phyloP scores from a whole-genome alignment of 305 asterid species.

The Fraxinus angustifolia region DNA sequence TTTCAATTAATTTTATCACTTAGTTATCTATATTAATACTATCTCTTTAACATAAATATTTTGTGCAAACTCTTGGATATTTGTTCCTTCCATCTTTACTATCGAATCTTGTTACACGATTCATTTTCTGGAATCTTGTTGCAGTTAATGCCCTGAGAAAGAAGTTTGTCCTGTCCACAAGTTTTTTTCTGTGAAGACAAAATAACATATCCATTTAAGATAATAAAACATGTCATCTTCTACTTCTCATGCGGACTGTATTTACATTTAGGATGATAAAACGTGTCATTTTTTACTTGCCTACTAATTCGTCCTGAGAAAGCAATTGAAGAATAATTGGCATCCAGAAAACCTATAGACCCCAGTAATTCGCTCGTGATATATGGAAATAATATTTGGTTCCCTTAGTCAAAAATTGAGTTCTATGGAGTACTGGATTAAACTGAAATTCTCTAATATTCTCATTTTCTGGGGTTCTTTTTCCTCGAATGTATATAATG shows the following conservation, averaged over 20 bases:
- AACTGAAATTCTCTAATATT: slow-evolving; percentile 14
- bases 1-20: neutral
- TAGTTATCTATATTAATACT: neutral
- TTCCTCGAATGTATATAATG: neutral
- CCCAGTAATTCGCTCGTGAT: neutral
- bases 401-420: neutral
- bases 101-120: neutral
- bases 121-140: slow-evolving; percentile 9
- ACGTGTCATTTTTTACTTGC: neutral
- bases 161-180: neutral
- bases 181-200: neutral
- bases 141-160: neutral
- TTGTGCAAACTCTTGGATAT: neutral
- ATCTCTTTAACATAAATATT: neutral
- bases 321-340: neutral
- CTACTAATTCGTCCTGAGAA: neutral
- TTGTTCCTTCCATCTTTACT: slow-evolving; percentile 10
- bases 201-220: neutral
- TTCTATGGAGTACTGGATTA: neutral
- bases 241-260: neutral
- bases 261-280: neutral
- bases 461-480: neutral
- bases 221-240: neutral
- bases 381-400: neutral
- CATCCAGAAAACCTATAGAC: neutral